These are phyloP conservation scores for Naganishia kalamii DNA, from an alignment of 768 basidiomycete genomes.

Conservation along the genomic window DNA sequence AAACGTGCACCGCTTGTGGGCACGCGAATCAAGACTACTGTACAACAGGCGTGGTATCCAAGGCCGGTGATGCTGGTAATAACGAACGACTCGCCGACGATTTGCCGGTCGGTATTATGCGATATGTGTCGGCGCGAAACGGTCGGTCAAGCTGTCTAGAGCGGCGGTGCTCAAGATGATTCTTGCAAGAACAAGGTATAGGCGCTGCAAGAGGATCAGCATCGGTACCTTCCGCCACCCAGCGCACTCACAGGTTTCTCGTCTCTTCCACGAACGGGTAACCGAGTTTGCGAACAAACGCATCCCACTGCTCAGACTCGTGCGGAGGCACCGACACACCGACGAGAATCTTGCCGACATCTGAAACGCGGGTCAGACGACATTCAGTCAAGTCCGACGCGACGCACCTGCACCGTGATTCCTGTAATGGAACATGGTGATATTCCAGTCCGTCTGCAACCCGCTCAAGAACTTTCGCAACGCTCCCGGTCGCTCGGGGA, in stretches of 20 bases:
- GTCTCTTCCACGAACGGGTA: conserved; percentile 93
- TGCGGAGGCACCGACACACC: conserved; percentile 80
- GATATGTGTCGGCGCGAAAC: no score
- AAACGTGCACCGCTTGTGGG: no score
- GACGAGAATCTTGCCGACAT: conserved; percentile 84
- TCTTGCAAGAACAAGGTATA: background rate
- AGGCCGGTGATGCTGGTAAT: no score
- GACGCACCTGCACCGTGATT: conserved; percentile 89
- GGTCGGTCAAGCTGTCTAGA: no score
- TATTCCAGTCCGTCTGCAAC: conserved; percentile 80
- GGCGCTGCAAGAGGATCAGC: background rate
- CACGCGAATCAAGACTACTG: no score
- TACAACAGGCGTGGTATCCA: no score
- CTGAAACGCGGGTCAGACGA: conserved; percentile 48
- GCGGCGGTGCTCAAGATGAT: no score
- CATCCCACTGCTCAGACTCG: conserved; percentile 63
- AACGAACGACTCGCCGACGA: no score
- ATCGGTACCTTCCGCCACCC: background rate
- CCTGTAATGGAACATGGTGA: conserved; percentile 93
- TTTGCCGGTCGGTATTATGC: no score
- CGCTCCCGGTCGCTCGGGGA: conserved; percentile 89
- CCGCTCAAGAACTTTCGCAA: conserved; percentile 82
- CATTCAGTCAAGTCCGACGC: background rate
- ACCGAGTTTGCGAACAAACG: conserved; percentile 69
- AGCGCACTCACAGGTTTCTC: conserved; percentile 53